phyloP scores from a whole-genome alignment of 352 stramenopile genomes.

The Globisporangium abappressorium region DNA sequence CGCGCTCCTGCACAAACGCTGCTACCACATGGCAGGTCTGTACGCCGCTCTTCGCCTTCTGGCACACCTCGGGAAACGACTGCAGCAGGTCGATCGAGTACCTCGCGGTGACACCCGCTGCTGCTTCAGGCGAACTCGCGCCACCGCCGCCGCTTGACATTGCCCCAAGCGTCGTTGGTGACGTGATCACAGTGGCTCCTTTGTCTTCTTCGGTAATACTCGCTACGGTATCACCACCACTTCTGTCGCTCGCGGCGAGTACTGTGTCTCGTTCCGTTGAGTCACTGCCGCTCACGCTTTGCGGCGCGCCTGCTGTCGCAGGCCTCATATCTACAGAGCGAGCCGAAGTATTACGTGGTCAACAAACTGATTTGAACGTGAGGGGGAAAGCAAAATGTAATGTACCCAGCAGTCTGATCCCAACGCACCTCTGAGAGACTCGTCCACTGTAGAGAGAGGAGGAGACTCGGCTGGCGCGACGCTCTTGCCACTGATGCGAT shows the following conservation, averaged over 20 bases:
- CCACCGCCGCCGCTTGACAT: not conserved
- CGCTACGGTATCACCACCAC: not conserved
- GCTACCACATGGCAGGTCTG: constrained; percentile 74
- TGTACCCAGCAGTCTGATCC: not conserved
- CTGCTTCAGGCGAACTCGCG: not conserved
- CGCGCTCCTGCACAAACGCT: constrained; percentile 56
- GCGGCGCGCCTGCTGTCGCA: not conserved
- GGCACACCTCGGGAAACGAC: constrained; percentile 65
- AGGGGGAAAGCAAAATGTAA: not conserved
- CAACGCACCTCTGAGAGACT: not conserved
- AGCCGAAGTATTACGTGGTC: not conserved
- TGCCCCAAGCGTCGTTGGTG: not conserved
- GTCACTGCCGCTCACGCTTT: not conserved
- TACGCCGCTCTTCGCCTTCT: constrained; percentile 73
- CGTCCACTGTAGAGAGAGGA: not conserved
- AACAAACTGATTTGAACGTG: not conserved
- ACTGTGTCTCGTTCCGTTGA: not conserved
- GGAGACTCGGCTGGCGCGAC: not conserved
- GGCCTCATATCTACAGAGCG: not conserved
- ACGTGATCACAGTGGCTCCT: not conserved
- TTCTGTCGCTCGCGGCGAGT: not conserved
- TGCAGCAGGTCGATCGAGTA: constrained; percentile 77
- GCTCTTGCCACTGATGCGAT: constrained; percentile 8
- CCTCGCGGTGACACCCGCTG: not conserved
- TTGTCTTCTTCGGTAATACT: not conserved